Evolutionary conservation across 1,139 yeast species (phyloP).

Genomic region (Casaregolazyma lundiana): DNA sequence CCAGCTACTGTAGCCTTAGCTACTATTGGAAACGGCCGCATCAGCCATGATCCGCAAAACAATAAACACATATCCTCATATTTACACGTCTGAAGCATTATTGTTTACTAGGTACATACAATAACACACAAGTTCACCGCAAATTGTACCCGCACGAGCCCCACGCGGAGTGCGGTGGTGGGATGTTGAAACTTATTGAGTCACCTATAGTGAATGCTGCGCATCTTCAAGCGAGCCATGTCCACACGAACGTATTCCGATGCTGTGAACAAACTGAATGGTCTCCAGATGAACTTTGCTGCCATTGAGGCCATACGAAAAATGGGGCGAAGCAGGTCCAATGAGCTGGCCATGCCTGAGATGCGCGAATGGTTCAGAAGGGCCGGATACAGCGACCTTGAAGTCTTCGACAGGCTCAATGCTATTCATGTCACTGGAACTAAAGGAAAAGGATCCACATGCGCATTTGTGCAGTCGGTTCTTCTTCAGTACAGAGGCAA

Average conservation of each 20-base stretch:
- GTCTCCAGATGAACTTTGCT: conserved; percentile 87
- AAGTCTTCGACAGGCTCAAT: conserved; percentile 67
- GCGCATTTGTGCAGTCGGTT: conserved; percentile 88
- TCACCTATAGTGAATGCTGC: conserved; percentile 7
- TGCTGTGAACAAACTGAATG: conserved; percentile 80
- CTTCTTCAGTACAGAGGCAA: conserved; percentile 52
- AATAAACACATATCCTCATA: too few relatives aligned
- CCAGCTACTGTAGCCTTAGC: too few relatives aligned
- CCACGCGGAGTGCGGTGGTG: too few relatives aligned
- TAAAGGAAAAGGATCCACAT: conserved; percentile 97
- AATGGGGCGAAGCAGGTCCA: conserved; percentile 58
- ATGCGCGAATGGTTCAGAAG: conserved; percentile 89
- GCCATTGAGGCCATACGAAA: conserved; percentile 77
- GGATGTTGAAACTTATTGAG: background rate
- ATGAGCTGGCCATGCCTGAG: conserved; percentile 71
- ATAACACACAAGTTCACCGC: too few relatives aligned
- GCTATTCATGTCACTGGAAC: conserved; percentile 94
- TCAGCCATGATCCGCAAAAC: too few relatives aligned
- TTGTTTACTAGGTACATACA: too few relatives aligned
- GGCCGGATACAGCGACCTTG: conserved; percentile 58
- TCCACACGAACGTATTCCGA: conserved; percentile 23
- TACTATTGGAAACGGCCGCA: too few relatives aligned
- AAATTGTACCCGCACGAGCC: too few relatives aligned
- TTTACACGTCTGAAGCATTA: too few relatives aligned
- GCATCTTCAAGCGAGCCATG: conserved; percentile 3